Percentiles rank a stretch among this genome's conserved stretches.
These are phyloP conservation scores for Sarcocystis neurona DNA, from an alignment of 169 alveolate genomes.

Conservation along the genomic window DNA sequence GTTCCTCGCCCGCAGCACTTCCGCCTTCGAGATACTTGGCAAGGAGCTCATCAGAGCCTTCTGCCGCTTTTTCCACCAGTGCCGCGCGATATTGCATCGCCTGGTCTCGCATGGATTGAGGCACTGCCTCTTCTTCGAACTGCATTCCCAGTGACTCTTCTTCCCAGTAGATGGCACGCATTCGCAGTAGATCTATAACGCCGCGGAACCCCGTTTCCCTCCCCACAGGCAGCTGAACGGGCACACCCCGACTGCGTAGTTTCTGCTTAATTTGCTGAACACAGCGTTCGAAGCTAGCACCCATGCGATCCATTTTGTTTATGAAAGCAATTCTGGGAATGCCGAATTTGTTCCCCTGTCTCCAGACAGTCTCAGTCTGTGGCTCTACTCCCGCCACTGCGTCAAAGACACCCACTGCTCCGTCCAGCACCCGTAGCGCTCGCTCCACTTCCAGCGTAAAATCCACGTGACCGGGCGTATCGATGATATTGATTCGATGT, in stretches of 20 bases:
- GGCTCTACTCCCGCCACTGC: conserved; percentile 96
- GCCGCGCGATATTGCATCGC: conserved; percentile 37
- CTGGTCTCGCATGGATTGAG: conserved; percentile 57
- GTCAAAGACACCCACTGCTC: conserved; percentile 96
- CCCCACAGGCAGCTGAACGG: conserved; percentile 90
- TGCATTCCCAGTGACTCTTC: conserved; percentile 61
- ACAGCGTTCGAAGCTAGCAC: conserved; percentile 87
- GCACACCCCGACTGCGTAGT: conserved; percentile 85
- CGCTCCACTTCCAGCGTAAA: conserved; percentile 91
- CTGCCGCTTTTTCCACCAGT: conserved; percentile 75
- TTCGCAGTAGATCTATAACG: conserved; percentile 82
- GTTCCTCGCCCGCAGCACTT: not conserved
- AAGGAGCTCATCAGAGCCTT: conserved; percentile 84
- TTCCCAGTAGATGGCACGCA: conserved; percentile 64
- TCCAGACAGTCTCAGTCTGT: conserved; percentile 94
- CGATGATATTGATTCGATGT: conserved; percentile 92
- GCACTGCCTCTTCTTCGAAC: conserved; percentile 62
- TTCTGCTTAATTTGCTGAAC: conserved; percentile 82
- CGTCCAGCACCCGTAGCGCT: conserved; percentile 94
- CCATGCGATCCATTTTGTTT: conserved; percentile 94
- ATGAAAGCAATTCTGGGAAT: conserved; percentile 91
- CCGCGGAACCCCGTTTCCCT: conserved; percentile 84
- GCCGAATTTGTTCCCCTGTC: conserved; percentile 83
- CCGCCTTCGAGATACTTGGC: conserved; percentile 83
- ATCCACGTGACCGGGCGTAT: conserved; percentile 98